Evolutionary conservation across 2,329 filamentous ascomycete species (phyloP), one percentile per base, ranked within the genome.

Genomic region (Exophiala dermatitidis): DNA sequence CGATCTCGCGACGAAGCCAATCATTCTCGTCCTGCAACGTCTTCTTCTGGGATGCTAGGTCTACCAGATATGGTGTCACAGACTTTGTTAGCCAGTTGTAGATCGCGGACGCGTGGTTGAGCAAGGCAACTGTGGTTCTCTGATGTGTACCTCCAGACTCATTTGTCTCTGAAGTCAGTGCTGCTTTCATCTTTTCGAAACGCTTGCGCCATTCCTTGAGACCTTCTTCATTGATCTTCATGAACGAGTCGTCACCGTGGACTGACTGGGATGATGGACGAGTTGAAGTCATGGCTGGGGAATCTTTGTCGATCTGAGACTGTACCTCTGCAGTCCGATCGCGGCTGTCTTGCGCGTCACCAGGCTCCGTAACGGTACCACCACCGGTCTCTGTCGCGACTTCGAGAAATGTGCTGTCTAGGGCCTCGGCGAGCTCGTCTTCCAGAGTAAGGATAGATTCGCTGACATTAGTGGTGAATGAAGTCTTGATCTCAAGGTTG

Each of bases 61-160:
- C 44, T 3, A 6, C 32, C 5, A 48, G 26, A n/a, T 42, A 43
- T 1, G 50, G 50, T 3, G 31, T 12, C 5, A 44, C 26, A 7
- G 40, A 46, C 19, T 46, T 5, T 5, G 9, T 46, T 19, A 49
- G n/a, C 46, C 46, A 53, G 32, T 28, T 30, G 46, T 41, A 53
- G 8, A 53, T 4, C 5, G 9, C 9, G 5, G 8, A n/a, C 4
- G 51, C 46, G 41, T 53, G 51, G 2, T 29, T 9, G 28, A 34
- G 46, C 31, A 50, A 26, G 8, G 9, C 3, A 3, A 5, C 5
- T 26, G 37, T 36, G 5, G 41, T 42, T 32, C 9, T 29, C 5
- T 19, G 2, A 41, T 10, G 2, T 43, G 34, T n/a, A 28, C 1
- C 9, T 47, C 5, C 44, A 12, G 42, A 28, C 36, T 29, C 19